Evolutionary conservation across 352 stramenopile genomes (phyloP).

Genomic region (Thalassiosira hispida): DNA sequence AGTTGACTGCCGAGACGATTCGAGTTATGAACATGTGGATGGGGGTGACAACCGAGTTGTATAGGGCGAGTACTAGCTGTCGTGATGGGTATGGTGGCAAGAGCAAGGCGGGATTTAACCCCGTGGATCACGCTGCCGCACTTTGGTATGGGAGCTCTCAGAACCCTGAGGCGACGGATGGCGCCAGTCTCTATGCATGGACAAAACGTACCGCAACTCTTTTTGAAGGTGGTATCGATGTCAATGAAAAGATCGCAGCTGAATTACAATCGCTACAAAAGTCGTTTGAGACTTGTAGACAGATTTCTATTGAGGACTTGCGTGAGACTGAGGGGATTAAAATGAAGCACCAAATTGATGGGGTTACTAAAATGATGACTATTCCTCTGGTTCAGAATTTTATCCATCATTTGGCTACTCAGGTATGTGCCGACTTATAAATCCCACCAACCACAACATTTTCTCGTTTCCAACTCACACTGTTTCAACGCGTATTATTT

Average conservation of each 20-base stretch:
- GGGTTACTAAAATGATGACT: slow-evolving; percentile 62
- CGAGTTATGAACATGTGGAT: slow-evolving; percentile 80
- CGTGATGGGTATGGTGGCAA: slow-evolving; percentile 26
- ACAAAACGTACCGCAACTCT: slow-evolving; percentile 21
- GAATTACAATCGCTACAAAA: too few relatives aligned
- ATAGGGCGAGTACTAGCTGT: slow-evolving; percentile 61
- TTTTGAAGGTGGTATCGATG: too few relatives aligned
- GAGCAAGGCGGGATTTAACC: slow-evolving; percentile 36
- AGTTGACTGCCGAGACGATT: slow-evolving; percentile 72
- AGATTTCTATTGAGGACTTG: too few relatives aligned
- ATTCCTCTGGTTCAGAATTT: slow-evolving; percentile 80
- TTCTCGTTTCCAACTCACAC: background rate
- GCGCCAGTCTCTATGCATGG: slow-evolving; percentile 46
- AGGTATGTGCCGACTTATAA: slow-evolving; percentile 16
- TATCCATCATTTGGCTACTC: slow-evolving; percentile 63
- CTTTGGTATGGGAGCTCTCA: slow-evolving; percentile 72
- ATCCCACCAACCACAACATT: background rate
- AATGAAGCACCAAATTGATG: slow-evolving; percentile 58
- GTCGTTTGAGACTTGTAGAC: too few relatives aligned
- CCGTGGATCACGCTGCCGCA: slow-evolving; percentile 71
- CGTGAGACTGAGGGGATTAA: slow-evolving; percentile 27
- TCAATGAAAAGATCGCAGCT: too few relatives aligned
- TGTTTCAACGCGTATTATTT: slow-evolving; percentile 7
- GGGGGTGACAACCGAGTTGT: slow-evolving; percentile 63
- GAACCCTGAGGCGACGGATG: slow-evolving; percentile 24